These are phyloP conservation scores for Fagus crenata DNA, from an alignment of 306 rosid species.

Conservation along the genomic window DNA sequence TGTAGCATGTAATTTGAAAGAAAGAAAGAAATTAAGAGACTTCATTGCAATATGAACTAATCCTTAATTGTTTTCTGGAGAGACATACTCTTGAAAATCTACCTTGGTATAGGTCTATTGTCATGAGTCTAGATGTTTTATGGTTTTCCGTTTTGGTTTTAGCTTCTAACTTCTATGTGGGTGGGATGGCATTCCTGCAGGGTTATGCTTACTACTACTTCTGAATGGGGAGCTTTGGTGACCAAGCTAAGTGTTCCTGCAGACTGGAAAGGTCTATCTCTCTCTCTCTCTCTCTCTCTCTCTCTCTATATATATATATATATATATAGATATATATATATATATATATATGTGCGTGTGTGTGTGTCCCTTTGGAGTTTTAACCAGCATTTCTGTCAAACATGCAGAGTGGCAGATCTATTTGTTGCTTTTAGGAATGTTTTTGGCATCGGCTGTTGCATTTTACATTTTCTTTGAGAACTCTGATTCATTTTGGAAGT, in stretches of 20 bases:
- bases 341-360: no score
- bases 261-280: conserved; percentile 89
- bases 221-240: conserved; percentile 85
- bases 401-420: conserved; percentile 99
- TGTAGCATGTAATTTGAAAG: not conserved
- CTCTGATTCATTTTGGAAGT: conserved; percentile 89
- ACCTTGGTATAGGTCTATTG: not conserved
- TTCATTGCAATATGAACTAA: not conserved
- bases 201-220: conserved; percentile 76
- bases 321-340: not conserved
- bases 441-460: conserved; percentile 65
- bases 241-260: conserved; percentile 86
- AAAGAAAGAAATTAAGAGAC: not conserved
- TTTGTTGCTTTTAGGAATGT: conserved; percentile 66
- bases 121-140: not conserved
- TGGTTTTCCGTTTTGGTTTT: conserved; percentile 11
- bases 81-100: not conserved
- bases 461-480: conserved; percentile 85
- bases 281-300: not conserved
- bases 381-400: conserved; percentile 23
- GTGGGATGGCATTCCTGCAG: conserved; percentile 36
- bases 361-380: not conserved
- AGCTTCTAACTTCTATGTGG: conserved; percentile 16
- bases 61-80: not conserved
- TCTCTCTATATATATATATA: not conserved